These are phyloP conservation scores for Paramecium caudatum DNA, from an alignment of 73 alveolate genomes.

Conservation along the genomic window DNA sequence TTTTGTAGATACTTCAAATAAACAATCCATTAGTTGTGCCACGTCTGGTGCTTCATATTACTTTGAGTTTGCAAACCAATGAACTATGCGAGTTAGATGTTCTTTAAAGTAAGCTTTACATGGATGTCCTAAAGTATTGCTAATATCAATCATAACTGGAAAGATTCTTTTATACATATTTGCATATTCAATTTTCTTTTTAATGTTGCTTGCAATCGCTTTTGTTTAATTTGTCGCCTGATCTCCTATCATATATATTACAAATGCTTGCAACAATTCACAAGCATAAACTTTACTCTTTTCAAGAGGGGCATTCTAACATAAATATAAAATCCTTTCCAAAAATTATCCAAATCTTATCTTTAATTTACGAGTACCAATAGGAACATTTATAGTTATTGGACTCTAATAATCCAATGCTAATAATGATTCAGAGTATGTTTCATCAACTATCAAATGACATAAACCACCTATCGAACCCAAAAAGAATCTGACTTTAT, in stretches of 20 bases:
- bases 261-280: slow-evolving; percentile 93
- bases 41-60: slow-evolving; percentile 93
- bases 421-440: slow-evolving; percentile 74
- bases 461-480: slow-evolving; percentile 74
- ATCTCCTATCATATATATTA: slow-evolving; percentile 94
- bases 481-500: slow-evolving; percentile 58
- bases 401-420: slow-evolving; percentile 90
- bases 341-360: slow-evolving; percentile 78
- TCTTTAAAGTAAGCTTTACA: slow-evolving; percentile 48
- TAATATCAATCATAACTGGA: slow-evolving; percentile 81
- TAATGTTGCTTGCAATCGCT: slow-evolving; percentile 27
- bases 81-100: slow-evolving; percentile 55
- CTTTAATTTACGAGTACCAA: slow-evolving; percentile 86
- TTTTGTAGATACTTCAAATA: slow-evolving; percentile 90
- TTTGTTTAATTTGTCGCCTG: slow-evolving; percentile 75
- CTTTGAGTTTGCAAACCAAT: slow-evolving; percentile 97
- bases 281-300: slow-evolving; percentile 93
- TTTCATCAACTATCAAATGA: slow-evolving; percentile 72
- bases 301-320: slow-evolving; percentile 88
- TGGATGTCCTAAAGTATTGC: slow-evolving; percentile 76
- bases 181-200: slow-evolving; percentile 89
- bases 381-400: slow-evolving; percentile 88
- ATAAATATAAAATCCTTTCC: slow-evolving; percentile 92
- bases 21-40: slow-evolving; percentile 89
- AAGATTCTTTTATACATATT: slow-evolving; percentile 82